phyloP scores from a whole-genome alignment of 2,329 filamentous ascomycete genomes.

The Metarhizium anisopliae region DNA sequence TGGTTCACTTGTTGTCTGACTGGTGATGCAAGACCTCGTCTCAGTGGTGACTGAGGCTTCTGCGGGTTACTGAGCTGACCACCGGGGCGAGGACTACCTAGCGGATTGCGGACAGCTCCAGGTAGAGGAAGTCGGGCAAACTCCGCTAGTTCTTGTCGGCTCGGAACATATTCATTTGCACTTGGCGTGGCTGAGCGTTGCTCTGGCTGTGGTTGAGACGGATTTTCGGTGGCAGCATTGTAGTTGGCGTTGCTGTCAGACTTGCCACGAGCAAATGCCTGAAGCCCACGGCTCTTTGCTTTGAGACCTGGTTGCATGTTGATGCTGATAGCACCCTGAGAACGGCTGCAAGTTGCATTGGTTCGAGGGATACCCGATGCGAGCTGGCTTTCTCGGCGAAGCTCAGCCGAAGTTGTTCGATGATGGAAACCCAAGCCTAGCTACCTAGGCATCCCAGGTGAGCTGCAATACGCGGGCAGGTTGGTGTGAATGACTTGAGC shows the following conservation, averaged over 20 bases:
- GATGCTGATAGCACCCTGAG: conserved; percentile 10
- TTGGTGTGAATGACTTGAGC: not conserved
- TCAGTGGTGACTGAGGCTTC: conserved; percentile 13
- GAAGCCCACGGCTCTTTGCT: conserved; percentile 21
- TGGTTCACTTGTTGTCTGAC: conserved; percentile 8
- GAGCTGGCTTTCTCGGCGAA: not conserved
- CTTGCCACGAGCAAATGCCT: conserved; percentile 20
- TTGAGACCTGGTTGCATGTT: conserved; percentile 22
- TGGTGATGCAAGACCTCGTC: conserved; percentile 7
- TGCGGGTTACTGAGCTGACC: conserved; percentile 10
- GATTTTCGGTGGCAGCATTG: conserved; percentile 11
- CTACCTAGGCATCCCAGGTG: not conserved
- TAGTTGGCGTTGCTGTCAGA: conserved; percentile 15
- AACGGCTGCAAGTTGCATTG: not conserved
- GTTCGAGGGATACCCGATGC: not conserved
- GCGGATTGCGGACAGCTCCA: conserved; percentile 12
- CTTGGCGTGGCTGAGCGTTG: conserved; percentile 13
- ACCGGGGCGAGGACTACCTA: conserved; percentile 2
- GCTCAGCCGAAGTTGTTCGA: no score
- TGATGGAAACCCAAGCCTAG: no score
- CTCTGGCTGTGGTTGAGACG: conserved; percentile 7
- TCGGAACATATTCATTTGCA: conserved; percentile 9
- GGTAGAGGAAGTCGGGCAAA: conserved; percentile 28
- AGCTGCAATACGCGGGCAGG: not conserved
- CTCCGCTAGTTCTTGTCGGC: conserved; percentile 21